Base-by-base conservation (phyloP, 441 rosid species). In the Hura crepitans region DNA sequence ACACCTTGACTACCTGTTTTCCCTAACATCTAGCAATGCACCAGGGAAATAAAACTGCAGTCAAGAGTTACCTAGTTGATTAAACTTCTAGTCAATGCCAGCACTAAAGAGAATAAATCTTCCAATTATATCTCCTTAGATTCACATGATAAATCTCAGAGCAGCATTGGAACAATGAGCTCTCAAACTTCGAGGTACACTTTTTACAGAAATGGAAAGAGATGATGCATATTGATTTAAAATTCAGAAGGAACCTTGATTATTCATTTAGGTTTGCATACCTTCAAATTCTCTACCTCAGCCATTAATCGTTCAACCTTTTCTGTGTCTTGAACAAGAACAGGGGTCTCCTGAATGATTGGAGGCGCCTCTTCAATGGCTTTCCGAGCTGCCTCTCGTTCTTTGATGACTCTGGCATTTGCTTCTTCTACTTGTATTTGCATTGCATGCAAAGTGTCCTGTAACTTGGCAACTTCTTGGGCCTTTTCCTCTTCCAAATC, bases 311-410 rank as follows among this genome's bases (percentile, higher is more conserved):
- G 71, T 65, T 89, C 93, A 65, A 96, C 71, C 81, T 89, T 89
- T 81, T 88, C 49, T 12, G 97, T 91, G 76, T 96, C 98, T 86
- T 96, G 96, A 74, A 93, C 92, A 28, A 96, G 50, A 74, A 96
- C 90, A 82, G 92, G 85, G 66, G 93, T 96, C 83, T 96, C 98
- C 82, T 88, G 59, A 18, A 91, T 68, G 63, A 91, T 93, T 62
- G 96, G 92, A 82, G 98, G 96, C 50, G 99, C 94, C 80, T 96
- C 99, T 81, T 86, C 93, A 22, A 88, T 83, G 43, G 88, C 92
- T 77, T 89, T 81, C 89, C 78, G 92, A 47, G 91, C 86, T 60
- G 84, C 77, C 75, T 92, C 96, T 23, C 84, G 83, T 81, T 92
- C 99, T 80, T 86, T 88, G 43, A 77, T 82, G 65, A 92, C 79